Percentiles rank a stretch among this genome's conserved stretches.
Evolutionary conservation across 306 rosid genomes (phyloP).

Genomic region (Acacia crassicarpa): DNA sequence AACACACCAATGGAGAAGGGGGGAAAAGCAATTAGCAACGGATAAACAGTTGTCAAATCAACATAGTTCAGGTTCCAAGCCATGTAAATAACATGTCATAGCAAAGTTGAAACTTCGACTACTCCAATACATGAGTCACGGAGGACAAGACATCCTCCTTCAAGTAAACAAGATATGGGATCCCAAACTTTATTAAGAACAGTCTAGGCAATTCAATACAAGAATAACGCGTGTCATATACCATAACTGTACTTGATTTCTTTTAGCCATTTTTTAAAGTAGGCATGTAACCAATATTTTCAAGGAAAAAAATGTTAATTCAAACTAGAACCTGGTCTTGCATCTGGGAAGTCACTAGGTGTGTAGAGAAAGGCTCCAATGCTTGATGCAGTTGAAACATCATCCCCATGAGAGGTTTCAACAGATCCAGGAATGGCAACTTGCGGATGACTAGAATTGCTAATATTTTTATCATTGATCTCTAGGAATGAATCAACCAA

Average conservation of each 20-base stretch:
- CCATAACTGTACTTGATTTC: neutral
- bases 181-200: neutral
- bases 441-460: conserved; percentile 39
- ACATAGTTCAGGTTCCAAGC: conserved; percentile 15
- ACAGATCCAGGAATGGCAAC: conserved; percentile 36
- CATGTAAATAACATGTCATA: neutral
- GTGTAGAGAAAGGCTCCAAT: conserved; percentile 40
- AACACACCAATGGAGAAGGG: conserved; percentile 15
- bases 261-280: neutral
- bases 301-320: conserved; percentile 26
- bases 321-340: conserved; percentile 70
- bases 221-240: neutral
- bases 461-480: conserved; percentile 45
- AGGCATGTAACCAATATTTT: neutral
- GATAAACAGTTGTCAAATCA: conserved; percentile 14
- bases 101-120: neutral
- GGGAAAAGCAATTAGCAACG: conserved; percentile 6
- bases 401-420: conserved; percentile 35
- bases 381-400: conserved; percentile 43
- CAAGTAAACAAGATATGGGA: neutral
- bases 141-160: neutral
- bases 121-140: neutral
- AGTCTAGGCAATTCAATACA: neutral
- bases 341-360: conserved; percentile 79
- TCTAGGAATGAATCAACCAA: conserved; percentile 79